These are phyloP conservation scores for Hypoxylon intermedium DNA, from an alignment of 495 filamentous ascomycete species.

Conservation along the genomic window DNA sequence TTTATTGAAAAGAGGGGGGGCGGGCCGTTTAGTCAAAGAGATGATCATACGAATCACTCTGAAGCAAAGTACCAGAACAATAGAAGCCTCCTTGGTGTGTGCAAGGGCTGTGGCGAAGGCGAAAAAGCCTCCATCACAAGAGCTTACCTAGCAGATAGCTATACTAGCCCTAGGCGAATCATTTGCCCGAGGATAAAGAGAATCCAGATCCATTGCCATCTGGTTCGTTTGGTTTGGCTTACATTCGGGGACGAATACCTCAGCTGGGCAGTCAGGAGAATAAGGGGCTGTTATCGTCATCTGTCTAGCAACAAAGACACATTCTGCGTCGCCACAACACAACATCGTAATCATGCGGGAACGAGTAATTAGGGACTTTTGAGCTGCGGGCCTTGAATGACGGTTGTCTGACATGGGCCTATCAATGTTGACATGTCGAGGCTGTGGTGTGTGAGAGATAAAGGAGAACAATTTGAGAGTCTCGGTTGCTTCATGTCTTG, in stretches of 20 bases:
- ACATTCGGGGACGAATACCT: slow-evolving; percentile 3
- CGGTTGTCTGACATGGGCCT: slow-evolving; percentile 4
- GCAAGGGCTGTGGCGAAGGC: slow-evolving; percentile 4
- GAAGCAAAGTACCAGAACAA: slow-evolving; percentile 4
- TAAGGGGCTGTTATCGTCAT: not conserved
- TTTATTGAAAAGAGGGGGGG: slow-evolving; percentile 1
- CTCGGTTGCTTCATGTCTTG: not conserved
- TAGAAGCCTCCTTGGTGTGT: slow-evolving; percentile 1
- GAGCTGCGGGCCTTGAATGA: not conserved
- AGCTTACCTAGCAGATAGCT: not conserved
- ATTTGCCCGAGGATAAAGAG: slow-evolving; percentile 9
- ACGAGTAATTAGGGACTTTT: slow-evolving; percentile 4
- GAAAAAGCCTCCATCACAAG: not conserved
- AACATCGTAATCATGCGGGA: not conserved
- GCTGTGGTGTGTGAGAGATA: not conserved
- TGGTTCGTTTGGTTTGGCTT: slow-evolving; percentile 2
- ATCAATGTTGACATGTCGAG: slow-evolving; percentile 20
- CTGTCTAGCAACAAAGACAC: slow-evolving; percentile 13
- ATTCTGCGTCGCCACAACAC: slow-evolving; percentile 4
- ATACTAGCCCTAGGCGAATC: slow-evolving; percentile 5
- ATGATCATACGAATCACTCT: not conserved
- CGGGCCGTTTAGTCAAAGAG: slow-evolving; percentile 18
- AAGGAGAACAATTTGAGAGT: not conserved
- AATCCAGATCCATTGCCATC: not conserved
- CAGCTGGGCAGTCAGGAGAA: slow-evolving; percentile 8